Conservation (phyloP, 2,329 filamentous ascomycete species). For the Colletotrichum graminicola region DNA sequence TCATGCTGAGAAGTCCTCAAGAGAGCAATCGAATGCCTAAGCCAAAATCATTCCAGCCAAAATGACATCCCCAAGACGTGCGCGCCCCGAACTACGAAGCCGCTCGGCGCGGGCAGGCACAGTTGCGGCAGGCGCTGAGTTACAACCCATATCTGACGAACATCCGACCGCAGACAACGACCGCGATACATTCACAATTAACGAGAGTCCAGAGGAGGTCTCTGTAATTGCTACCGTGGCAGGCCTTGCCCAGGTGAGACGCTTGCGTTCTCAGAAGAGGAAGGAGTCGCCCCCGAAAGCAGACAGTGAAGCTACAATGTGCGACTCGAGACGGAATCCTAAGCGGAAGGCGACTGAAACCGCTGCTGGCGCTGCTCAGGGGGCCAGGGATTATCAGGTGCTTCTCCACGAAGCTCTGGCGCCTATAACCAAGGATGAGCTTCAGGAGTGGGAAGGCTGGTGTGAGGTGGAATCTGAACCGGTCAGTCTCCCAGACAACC, state of each 20-base stretch:
- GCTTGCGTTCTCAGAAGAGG: constrained; percentile 12
- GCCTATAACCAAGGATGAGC: constrained; percentile 64
- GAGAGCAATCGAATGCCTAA: not conserved
- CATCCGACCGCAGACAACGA: not conserved
- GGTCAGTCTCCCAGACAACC: constrained; percentile 60
- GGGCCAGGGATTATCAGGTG: constrained; percentile 49
- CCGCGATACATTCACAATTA: not conserved
- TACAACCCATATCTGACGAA: constrained; percentile 7
- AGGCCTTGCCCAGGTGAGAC: not conserved
- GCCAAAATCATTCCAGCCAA: not conserved
- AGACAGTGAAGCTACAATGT: constrained; percentile 4
- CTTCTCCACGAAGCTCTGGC: constrained; percentile 61
- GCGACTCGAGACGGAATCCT: constrained; percentile 53
- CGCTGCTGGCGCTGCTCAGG: constrained; percentile 42
- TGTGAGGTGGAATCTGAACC: constrained; percentile 92
- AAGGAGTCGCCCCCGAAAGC: constrained; percentile 29
- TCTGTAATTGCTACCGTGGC: not conserved
- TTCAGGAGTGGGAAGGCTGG: constrained; percentile 77
- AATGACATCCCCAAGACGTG: constrained; percentile 2
- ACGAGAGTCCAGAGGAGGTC: constrained; percentile 3
- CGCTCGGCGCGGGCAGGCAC: constrained; percentile 16
- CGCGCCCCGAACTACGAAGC: constrained; percentile 19
- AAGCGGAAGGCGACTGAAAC: constrained; percentile 59
- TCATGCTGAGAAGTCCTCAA: not conserved
- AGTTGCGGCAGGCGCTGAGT: not conserved